Evolutionary conservation across 2,329 filamentous ascomycete genomes (phyloP), one percentile per base, ranked within the genome.

Genomic region (Orbilia blumenaviensis): DNA sequence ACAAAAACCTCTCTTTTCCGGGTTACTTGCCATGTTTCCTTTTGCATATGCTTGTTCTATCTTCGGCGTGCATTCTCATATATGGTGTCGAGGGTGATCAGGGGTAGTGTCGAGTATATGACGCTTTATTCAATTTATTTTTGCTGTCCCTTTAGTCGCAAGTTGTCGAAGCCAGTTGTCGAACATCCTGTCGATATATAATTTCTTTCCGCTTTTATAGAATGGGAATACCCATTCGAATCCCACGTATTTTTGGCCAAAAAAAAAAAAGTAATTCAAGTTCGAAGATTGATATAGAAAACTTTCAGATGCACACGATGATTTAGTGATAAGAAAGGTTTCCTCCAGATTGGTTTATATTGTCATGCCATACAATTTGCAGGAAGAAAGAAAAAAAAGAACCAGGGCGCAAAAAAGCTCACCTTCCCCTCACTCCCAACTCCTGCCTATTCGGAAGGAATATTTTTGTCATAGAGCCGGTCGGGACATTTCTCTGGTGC

Each of bases 41-140:
- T 62, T 21, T 69, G 32, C 23, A 29, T 44, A 32, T 54, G 7
- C 52, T 46, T 44, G 50, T 60, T 21, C 29, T 38, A 63, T 54
- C 27, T 38, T 18, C 66, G 41, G 44, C 32, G 38, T 69, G 66
- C 56, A 63, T 69, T 63, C 3, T 63, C 23, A 63, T 69, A 44
- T 27, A 41, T 29, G 56, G 66, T 71, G 56, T 63, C 66, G 52
- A 60, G 52, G 50, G 41, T 41, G 56, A 44, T 32, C 34, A 61
- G n/a, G 56, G 18, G 46, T 32, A 27, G 42, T 23, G 46, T 60
- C 18, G 6, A 44, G 21, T 36, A n/a, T n/a, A 32, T 61, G 27
- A 41, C 21, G 25, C 50, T 50, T 48, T 62, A 16, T 12, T 32
- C 21, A 42, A n/a, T 38, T 14, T 60, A 21, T 46, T 23, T n/a